These are phyloP conservation scores for Ustulina deusta DNA, from an alignment of 2,329 filamentous ascomycete species.

Conservation along the genomic window DNA sequence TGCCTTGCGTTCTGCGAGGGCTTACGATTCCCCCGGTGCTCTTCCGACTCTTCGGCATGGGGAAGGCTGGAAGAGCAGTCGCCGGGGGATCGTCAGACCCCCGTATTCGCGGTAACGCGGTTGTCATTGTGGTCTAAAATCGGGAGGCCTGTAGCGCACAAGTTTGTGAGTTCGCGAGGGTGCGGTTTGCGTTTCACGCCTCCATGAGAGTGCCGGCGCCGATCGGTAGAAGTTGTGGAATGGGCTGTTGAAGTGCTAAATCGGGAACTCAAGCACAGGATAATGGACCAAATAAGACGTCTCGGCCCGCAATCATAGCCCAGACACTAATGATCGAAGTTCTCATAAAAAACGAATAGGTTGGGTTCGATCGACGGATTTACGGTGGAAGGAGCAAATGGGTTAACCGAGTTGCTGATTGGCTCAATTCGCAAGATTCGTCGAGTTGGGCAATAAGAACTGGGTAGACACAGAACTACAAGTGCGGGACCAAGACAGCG, in stretches of 20 bases:
- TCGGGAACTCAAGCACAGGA: constrained; percentile 12
- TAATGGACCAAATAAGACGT: constrained; percentile 3
- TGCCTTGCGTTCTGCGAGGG: constrained; percentile 58
- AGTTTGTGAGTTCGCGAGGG: constrained; percentile 12
- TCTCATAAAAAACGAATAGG: constrained; percentile 4
- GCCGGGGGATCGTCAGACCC: constrained; percentile 78
- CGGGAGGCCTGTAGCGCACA: constrained; percentile 30
- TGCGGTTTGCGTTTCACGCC: constrained; percentile 30
- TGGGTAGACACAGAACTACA: constrained; percentile 27
- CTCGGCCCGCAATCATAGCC: constrained; percentile 28
- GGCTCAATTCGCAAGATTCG: constrained; percentile 28
- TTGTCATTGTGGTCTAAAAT: constrained; percentile 60
- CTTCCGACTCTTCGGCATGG: constrained; percentile 78
- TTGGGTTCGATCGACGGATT: constrained; percentile 18
- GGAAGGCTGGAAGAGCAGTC: constrained; percentile 78
- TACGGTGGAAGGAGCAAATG: constrained; percentile 4
- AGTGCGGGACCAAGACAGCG: constrained; percentile 18
- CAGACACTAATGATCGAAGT: constrained; percentile 15
- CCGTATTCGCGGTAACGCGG: constrained; percentile 74
- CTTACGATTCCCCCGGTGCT: constrained; percentile 65
- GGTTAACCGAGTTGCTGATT: constrained; percentile 25
- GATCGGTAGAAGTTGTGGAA: constrained; percentile 6
- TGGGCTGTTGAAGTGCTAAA: constrained; percentile 15
- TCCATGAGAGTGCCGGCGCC: constrained; percentile 33
- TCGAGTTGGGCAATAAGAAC: constrained; percentile 26